Evolutionary conservation across 2,329 filamentous ascomycete genomes (phyloP).

Genomic region (Pestalotiopsis sp.): DNA sequence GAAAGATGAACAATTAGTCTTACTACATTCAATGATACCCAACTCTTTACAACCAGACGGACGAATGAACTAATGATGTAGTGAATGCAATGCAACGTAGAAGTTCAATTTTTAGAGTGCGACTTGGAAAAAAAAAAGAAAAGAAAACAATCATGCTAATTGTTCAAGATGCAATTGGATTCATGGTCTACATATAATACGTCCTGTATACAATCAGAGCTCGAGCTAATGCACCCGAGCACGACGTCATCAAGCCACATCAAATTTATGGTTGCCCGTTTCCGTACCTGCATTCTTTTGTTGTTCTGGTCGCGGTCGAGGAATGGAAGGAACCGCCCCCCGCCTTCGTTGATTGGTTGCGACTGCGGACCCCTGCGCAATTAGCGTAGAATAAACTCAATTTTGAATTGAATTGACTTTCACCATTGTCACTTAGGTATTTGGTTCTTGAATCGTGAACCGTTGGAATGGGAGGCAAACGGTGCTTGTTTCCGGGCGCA

Average conservation of each 20-base stretch:
- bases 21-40: conserved; percentile 7
- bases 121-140: too few relatives aligned
- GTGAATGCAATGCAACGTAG: too few relatives aligned
- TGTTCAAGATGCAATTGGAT: too few relatives aligned
- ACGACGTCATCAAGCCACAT: too few relatives aligned
- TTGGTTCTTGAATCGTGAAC: not conserved
- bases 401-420: not conserved
- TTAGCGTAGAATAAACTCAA: not conserved
- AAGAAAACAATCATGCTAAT: too few relatives aligned
- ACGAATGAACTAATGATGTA: not conserved
- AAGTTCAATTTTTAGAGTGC: too few relatives aligned
- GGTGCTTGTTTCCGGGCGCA: too few relatives aligned
- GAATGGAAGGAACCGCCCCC: not conserved
- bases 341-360: not conserved
- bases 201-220: too few relatives aligned
- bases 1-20: not conserved
- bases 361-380: not conserved
- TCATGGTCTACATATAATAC: too few relatives aligned
- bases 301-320: not conserved
- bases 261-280: not conserved
- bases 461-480: not conserved
- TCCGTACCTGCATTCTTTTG: not conserved
- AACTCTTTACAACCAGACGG: not conserved
- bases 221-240: too few relatives aligned
- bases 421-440: not conserved